A percentile compares a stretch with the other conserved stretches of the same genome.
Evolutionary conservation across 768 basidiomycete species (phyloP).

Genomic region (Serendipita sp.): DNA sequence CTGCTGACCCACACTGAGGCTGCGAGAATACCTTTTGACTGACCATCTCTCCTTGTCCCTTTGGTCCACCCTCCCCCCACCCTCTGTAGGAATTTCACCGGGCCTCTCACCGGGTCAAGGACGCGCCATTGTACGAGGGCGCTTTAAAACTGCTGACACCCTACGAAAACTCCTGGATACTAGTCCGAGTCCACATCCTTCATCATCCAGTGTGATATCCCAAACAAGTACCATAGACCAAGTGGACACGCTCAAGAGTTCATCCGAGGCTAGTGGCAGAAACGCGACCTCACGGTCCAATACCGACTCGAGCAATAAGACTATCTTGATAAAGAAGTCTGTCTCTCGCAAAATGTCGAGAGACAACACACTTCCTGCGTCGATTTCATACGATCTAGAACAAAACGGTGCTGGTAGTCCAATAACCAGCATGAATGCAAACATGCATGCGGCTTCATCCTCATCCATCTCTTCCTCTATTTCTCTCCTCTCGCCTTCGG

Average conservation of each 20-base stretch:
- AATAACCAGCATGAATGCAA: neutral
- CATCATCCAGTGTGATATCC: neutral
- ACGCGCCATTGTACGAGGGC: neutral
- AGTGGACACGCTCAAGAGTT: neutral
- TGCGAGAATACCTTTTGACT: neutral
- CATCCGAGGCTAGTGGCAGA: neutral
- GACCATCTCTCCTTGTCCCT: neutral
- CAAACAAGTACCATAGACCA: neutral
- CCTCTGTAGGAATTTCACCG: neutral
- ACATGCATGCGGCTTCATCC: neutral
- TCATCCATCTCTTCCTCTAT: neutral
- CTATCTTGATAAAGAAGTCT: neutral
- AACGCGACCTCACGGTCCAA: neutral
- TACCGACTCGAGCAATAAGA: neutral
- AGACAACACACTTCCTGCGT: neutral
- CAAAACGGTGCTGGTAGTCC: neutral
- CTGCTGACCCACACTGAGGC: no score
- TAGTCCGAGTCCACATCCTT: neutral
- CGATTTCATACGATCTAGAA: neutral
- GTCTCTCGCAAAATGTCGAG: neutral
- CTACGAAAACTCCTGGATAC: neutral
- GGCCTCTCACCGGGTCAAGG: neutral
- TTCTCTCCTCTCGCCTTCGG: neutral
- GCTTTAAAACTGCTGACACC: neutral
- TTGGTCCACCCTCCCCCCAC: neutral